Conservation (phyloP, 805 yeast genomes). For the Candida palmyrensis region DNA sequence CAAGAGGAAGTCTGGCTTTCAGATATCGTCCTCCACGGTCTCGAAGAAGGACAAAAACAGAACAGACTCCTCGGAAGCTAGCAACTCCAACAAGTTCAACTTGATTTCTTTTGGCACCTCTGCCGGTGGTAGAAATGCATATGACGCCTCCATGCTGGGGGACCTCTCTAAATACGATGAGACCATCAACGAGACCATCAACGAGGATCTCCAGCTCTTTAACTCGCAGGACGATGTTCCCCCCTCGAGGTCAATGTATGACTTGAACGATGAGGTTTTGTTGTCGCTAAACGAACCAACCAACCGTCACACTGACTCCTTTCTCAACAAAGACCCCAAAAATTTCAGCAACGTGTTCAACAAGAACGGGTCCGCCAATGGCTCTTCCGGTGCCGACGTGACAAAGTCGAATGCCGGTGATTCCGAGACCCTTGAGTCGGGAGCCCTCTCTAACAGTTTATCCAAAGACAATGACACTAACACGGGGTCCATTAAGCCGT, state of each 20-base stretch:
- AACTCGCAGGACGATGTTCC: constrained; percentile 36
- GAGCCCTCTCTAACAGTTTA: constrained; percentile 4
- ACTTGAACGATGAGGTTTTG: constrained; percentile 40
- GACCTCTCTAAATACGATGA: constrained; percentile 22
- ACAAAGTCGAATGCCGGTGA: constrained; percentile 3
- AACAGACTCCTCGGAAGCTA: not conserved
- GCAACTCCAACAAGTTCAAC: constrained; percentile 21
- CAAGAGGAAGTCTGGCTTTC: constrained; percentile 36
- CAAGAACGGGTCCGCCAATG: constrained; percentile 16
- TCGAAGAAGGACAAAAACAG: constrained; percentile 6
- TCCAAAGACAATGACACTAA: constrained; percentile 9
- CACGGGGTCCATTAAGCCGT: constrained; percentile 15
- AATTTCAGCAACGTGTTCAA: constrained; percentile 43
- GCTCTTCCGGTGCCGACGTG: constrained; percentile 7
- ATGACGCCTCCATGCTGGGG: constrained; percentile 16
- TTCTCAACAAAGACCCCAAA: constrained; percentile 43
- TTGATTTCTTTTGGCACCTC: constrained; percentile 31
- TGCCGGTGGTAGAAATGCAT: constrained; percentile 12
- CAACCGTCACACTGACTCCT: constrained; percentile 30
- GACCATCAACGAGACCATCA: constrained; percentile 23
- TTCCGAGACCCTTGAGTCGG: constrained; percentile 1
- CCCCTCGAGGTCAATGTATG: constrained; percentile 47
- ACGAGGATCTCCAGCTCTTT: constrained; percentile 23
- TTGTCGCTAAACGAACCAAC: constrained; percentile 31
- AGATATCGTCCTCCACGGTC: constrained; percentile 20